phyloP scores from a whole-genome alignment of 2,329 filamentous ascomycete species.

The Basipetospora sp. region DNA sequence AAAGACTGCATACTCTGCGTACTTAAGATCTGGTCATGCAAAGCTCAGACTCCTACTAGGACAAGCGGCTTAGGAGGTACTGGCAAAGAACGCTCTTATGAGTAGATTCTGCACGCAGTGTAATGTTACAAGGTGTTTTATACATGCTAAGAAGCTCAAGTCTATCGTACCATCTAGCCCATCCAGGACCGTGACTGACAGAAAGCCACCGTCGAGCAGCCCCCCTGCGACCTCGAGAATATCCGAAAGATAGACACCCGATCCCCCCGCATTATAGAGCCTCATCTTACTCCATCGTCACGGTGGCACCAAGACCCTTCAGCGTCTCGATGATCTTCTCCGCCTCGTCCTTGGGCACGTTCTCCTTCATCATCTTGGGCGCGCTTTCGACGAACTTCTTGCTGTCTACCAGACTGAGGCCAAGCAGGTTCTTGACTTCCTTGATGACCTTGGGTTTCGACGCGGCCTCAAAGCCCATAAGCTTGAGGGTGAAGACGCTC shows the following conservation, averaged over 20 bases:
- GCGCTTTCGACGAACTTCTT: slow-evolving; percentile 99
- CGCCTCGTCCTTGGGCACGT: slow-evolving; percentile 93
- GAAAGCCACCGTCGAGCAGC: too few species aligned
- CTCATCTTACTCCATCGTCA: slow-evolving; percentile 70
- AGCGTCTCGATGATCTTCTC: slow-evolving; percentile 95
- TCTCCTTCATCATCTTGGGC: slow-evolving; percentile 98
- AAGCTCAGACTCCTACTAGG: too few species aligned
- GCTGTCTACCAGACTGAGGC: slow-evolving; percentile 90
- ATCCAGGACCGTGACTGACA: neutral
- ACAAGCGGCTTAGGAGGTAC: too few species aligned
- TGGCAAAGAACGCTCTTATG: neutral
- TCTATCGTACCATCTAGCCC: slow-evolving; percentile 14
- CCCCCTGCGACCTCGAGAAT: too few species aligned
- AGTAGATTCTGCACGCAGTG: slow-evolving; percentile 8
- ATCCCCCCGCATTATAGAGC: too few species aligned
- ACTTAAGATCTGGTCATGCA: too few species aligned
- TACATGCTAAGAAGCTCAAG: slow-evolving; percentile 21
- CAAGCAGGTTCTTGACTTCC: slow-evolving; percentile 93
- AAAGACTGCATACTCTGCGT: too few species aligned
- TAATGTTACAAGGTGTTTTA: slow-evolving; percentile 16
- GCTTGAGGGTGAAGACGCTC: slow-evolving; percentile 92
- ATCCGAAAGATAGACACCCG: too few species aligned
- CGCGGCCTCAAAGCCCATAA: slow-evolving; percentile 71
- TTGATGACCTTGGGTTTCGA: slow-evolving; percentile 99
- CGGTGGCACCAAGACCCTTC: slow-evolving; percentile 83